Evolutionary conservation across 768 basidiomycete species (phyloP), one percentile per base, ranked within the genome.

Genomic region (Arthromyces matolae): DNA sequence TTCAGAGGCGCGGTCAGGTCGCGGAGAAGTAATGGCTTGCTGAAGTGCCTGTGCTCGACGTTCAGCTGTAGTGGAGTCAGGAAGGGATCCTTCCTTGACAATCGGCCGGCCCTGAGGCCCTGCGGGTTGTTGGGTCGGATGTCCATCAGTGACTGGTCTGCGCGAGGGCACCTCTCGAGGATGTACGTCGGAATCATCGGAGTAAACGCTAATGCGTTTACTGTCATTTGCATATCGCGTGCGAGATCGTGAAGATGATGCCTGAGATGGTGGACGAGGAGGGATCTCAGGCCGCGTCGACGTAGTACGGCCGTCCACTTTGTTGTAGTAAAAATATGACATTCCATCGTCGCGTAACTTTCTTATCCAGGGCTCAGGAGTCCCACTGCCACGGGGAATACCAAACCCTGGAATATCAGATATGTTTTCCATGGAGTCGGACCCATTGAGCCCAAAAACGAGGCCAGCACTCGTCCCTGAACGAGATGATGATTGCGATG

Each of bases 281-380:
- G 51, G 42, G 25, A 33, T 42, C 48, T 82, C 81, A 32, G 88
- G 89, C 27, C 77, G 69, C 5, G 79, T 80, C 89, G 85, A 89
- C 46, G 79, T 80, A 13, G 83, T 71, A 43, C 78, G 68, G 12
- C 86, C 85, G 50, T 83, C 84, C 19, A 75, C 59, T 53, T 76
- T 82, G 71, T 94, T 93, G 63, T 76, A 63, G 64, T 88, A 93
- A 60, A 80, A 90, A 62, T 87, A 89, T 3, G 86, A 80, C 67
- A 80, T 71, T 28, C 89, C 89, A 56, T 93, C 91, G 58, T 92
- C 89, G 19, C 86, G 86, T 36, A 91, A 72, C 45, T 81, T 81
- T 58, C 79, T 80, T 18, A 83, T 70, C 93, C 93, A 95, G n/a
- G 85, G 86, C 55, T 90, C 86, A 16, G 88, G 85, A 4, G 80